Percentiles rank a stretch among this genome's conserved stretches.
Evolutionary conservation across 2,329 filamentous ascomycete species (phyloP).

Genomic region (Lanzia echinophila): DNA sequence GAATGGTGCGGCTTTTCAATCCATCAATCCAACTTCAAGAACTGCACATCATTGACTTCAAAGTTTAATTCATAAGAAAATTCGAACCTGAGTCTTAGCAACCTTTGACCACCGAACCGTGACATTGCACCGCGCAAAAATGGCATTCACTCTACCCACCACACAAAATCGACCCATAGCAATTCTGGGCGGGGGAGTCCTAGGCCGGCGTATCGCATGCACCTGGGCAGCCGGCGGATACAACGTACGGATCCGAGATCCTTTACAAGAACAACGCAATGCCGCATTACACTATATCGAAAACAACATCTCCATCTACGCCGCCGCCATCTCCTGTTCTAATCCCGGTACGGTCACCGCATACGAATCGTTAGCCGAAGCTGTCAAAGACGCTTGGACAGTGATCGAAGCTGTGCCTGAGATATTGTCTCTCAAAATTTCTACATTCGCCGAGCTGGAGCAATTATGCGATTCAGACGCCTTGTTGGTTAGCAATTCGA

Average conservation of each 20-base stretch:
- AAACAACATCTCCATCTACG: slow-evolving; percentile 27
- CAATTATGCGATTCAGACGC: slow-evolving; percentile 30
- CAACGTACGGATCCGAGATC: slow-evolving; percentile 39
- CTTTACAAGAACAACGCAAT: slow-evolving; percentile 31
- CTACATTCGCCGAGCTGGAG: slow-evolving; percentile 36
- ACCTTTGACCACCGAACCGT: too few species aligned
- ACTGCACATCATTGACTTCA: too few species aligned
- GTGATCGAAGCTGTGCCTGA: slow-evolving; percentile 39
- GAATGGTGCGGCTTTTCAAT: too few species aligned
- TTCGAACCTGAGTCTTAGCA: too few species aligned
- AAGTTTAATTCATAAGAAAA: too few species aligned
- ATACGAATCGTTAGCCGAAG: slow-evolving; percentile 17
- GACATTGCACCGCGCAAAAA: too few species aligned
- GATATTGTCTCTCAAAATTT: slow-evolving; percentile 35
- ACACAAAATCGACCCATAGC: slow-evolving; percentile 30
- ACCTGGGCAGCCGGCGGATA: slow-evolving; percentile 38
- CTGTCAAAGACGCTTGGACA: slow-evolving; percentile 30
- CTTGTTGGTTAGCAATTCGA: slow-evolving; percentile 42
- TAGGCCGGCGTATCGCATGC: slow-evolving; percentile 37
- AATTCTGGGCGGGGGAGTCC: slow-evolving; percentile 37
- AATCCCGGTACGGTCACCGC: too few species aligned
- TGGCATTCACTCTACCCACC: slow-evolving; percentile 2
- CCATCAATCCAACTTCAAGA: too few species aligned
- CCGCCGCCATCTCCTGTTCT: too few species aligned
- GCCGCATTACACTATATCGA: slow-evolving; percentile 36